These are phyloP conservation scores for Acacia confusa DNA, from an alignment of 306 rosid genomes.

Conservation along the genomic window DNA sequence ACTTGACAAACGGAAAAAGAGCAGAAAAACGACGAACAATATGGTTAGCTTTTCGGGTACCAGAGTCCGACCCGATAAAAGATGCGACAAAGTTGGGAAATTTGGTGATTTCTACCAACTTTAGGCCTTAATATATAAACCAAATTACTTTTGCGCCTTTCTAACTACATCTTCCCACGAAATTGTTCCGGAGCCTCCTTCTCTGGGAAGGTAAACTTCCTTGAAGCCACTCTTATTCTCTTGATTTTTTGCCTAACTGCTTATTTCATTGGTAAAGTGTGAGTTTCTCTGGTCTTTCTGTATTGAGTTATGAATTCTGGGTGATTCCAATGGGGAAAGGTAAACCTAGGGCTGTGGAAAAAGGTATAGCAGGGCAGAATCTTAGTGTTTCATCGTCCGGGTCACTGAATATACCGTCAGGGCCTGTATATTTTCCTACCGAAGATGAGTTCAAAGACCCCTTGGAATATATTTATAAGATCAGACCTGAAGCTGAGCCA, in stretches of 20 bases:
- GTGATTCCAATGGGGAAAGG: slow-evolving; percentile 76
- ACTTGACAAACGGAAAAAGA: too few relatives aligned
- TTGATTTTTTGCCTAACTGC: neutral
- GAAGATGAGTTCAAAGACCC: slow-evolving; percentile 93
- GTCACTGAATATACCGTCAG: slow-evolving; percentile 62
- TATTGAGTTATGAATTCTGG: slow-evolving; percentile 17
- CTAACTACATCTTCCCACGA: slow-evolving; percentile 10
- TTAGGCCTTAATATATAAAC: neutral
- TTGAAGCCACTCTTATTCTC: neutral
- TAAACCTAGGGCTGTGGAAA: slow-evolving; percentile 90
- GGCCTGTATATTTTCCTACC: slow-evolving; percentile 80
- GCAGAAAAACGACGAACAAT: neutral
- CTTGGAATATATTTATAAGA: slow-evolving; percentile 75
- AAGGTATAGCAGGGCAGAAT: slow-evolving; percentile 71
- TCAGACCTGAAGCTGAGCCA: slow-evolving; percentile 84
- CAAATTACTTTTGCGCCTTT: neutral
- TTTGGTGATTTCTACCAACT: neutral
- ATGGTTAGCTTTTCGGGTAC: neutral
- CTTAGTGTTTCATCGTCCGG: slow-evolving; percentile 45
- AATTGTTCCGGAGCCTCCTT: neutral
- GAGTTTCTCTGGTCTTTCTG: slow-evolving; percentile 20
- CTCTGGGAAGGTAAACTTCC: slow-evolving; percentile 39
- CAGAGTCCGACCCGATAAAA: neutral
- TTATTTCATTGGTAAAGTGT: neutral
- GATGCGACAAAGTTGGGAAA: neutral